Percentiles rank a stretch among this genome's conserved stretches.
phyloP scores from a whole-genome alignment of 2,329 filamentous ascomycete species.

The Xylariaceae sp. region DNA sequence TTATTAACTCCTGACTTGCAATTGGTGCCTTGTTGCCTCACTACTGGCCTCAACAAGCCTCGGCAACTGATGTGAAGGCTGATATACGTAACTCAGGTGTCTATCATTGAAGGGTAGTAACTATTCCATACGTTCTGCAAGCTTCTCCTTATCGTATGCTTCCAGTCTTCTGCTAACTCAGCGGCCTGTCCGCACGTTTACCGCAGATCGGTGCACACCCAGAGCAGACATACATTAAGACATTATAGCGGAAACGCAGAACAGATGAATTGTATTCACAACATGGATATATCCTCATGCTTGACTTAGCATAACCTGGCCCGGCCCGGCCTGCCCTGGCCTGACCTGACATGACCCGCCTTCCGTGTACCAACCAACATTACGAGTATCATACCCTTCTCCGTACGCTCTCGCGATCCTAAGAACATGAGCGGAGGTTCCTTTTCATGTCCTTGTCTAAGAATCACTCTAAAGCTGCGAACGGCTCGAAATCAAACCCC shows the following conservation, averaged over 20 bases:
- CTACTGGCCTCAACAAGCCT: background rate
- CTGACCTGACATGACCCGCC: background rate
- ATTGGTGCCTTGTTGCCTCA: background rate
- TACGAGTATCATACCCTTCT: slow-evolving; percentile 4
- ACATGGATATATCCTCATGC: slow-evolving; percentile 1
- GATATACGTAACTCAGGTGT: background rate
- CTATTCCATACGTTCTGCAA: background rate
- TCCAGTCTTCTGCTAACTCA: too few species aligned
- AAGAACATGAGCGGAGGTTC: slow-evolving; percentile 1
- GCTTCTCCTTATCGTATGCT: too few species aligned
- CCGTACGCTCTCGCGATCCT: background rate
- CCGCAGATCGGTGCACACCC: too few species aligned
- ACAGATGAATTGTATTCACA: slow-evolving; percentile 1
- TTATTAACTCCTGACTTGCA: background rate
- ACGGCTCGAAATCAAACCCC: slow-evolving; percentile 11
- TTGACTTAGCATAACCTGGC: background rate
- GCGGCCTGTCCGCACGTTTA: too few species aligned
- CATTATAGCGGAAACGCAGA: background rate
- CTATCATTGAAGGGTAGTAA: background rate
- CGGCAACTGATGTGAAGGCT: background rate
- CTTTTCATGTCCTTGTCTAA: background rate
- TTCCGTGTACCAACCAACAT: slow-evolving; percentile 2
- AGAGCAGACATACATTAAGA: background rate
- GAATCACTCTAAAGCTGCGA: slow-evolving; percentile 5
- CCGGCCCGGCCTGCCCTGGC: background rate